Percentiles rank a stretch among this genome's conserved stretches.
Evolutionary conservation across 202 grass and related monocot species (phyloP).

Genomic region (Setaria italica): DNA sequence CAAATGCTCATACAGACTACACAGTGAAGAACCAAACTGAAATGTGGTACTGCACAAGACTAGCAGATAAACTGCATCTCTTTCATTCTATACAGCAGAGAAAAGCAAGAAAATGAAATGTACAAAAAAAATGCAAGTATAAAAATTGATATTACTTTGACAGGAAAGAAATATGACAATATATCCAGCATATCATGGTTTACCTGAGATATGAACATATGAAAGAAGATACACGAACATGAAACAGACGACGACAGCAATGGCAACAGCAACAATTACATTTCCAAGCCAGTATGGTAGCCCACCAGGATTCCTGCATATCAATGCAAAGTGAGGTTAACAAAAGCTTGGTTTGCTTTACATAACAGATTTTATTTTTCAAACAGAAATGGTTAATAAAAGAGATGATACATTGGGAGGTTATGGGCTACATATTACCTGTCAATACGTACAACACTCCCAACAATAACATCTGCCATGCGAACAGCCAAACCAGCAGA

Average conservation of each 20-base stretch:
- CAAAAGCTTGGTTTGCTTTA: conserved; percentile 29
- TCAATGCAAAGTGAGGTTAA: conserved; percentile 43
- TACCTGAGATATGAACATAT: conserved; percentile 94
- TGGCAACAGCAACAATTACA: conserved; percentile 69
- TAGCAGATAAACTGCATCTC: neutral
- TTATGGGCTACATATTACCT: conserved; percentile 60
- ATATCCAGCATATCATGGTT: conserved; percentile 41
- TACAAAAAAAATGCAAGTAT: conserved; percentile 11
- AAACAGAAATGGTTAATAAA: conserved; percentile 17
- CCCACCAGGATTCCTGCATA: conserved; percentile 83
- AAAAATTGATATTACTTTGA: conserved; percentile 12
- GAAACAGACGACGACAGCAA: conserved; percentile 71
- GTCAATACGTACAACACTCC: conserved; percentile 75
- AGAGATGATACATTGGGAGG: conserved; percentile 34
- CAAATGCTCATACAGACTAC: conserved; percentile 10
- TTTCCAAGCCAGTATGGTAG: conserved; percentile 87
- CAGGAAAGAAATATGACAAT: conserved; percentile 10
- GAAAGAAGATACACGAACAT: conserved; percentile 94
- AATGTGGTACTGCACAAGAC: neutral
- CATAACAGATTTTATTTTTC: conserved; percentile 25
- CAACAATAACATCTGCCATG: conserved; percentile 74
- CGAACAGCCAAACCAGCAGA: conserved; percentile 77
- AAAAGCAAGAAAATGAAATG: neutral
- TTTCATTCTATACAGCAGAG: conserved; percentile 8
- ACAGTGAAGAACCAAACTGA: neutral